A percentile compares a stretch with the other conserved stretches of the same genome.
Evolutionary conservation across 805 yeast genomes (phyloP).

Genomic region (Wickerhamiella hasegawae): DNA sequence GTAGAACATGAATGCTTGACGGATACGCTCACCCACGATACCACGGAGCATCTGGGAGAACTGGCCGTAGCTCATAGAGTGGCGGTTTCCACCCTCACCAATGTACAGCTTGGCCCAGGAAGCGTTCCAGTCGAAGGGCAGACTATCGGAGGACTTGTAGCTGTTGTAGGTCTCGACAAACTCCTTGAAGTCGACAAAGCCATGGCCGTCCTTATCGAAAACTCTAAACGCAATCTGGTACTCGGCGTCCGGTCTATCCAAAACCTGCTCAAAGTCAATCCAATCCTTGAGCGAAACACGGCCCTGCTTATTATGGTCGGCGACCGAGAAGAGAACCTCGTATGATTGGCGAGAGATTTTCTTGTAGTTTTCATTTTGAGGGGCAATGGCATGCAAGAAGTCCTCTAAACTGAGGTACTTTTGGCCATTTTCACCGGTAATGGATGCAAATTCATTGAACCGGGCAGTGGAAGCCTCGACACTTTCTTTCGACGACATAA

Average conservation of each 20-base stretch:
- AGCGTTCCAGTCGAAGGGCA: constrained; percentile 29
- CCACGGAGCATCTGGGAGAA: constrained; percentile 31
- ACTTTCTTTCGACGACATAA: not conserved
- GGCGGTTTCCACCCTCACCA: constrained; percentile 24
- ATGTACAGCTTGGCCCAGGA: constrained; percentile 27
- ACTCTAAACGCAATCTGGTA: constrained; percentile 33
- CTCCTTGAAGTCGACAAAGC: constrained; percentile 25
- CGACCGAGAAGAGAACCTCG: constrained; percentile 62
- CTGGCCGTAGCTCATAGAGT: constrained; percentile 25
- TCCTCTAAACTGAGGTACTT: constrained; percentile 26
- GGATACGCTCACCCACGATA: constrained; percentile 30
- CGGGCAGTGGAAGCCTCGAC: constrained; percentile 6
- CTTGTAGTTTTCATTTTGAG: constrained; percentile 31
- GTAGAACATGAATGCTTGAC: constrained; percentile 27
- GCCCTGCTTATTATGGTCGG: constrained; percentile 61
- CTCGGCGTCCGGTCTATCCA: constrained; percentile 41
- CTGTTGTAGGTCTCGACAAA: constrained; percentile 25
- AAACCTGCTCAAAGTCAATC: constrained; percentile 44
- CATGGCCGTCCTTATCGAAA: constrained; percentile 25
- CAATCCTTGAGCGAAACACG: constrained; percentile 55
- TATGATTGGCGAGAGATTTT: constrained; percentile 41
- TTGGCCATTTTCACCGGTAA: constrained; percentile 16
- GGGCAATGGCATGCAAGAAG: constrained; percentile 30
- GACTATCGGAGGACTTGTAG: constrained; percentile 21
- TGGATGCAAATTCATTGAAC: constrained; percentile 13